Base-by-base conservation (phyloP, 768 basidiomycete species). In the Stropharia rugosoannulata region DNA sequence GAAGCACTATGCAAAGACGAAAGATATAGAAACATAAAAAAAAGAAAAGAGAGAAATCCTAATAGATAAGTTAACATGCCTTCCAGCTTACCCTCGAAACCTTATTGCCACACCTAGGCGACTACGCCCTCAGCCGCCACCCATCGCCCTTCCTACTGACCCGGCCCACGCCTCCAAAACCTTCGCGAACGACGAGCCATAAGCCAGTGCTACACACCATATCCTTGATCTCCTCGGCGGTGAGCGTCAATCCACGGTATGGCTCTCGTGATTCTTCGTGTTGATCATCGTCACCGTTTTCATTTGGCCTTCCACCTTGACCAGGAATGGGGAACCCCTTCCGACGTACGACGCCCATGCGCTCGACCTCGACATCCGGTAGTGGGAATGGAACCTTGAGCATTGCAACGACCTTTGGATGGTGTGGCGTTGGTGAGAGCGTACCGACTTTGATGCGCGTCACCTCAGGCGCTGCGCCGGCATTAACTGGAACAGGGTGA, bases 181-280 rank as follows among this genome's bases (percentile, higher is more conserved):
- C 86, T 70, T 98, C 94, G 47, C 95, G 78, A 2, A 95, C 93
- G 16, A 94, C 87, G 49, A 98, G 71, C 94, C 95, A 98, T 69
- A 97, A 74, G 4, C 85, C 90, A 0, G 92, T 96, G 39, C 85
- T 87, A 62, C 88, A 91, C 54, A 96, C 85, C 15, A 92, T 79
- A 72, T 98, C 95, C 73, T 97, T 95, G 71, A 97, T 87, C 70
- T 95, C 93, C 73, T 96, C 95, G 44, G 92, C 93, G 1, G 85
- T 90, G 49, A 98, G 71, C 32, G 83, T 72, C 40, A 92, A 69
- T 27, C 83, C 86, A 18, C 51, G 53, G 55, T 73, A 75, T 37
- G 68, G 64, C 37, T 64, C 64, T 27, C 47, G 51, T 10, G 52
- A 46, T 5, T 49, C 55, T 15, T 49, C 51, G 22, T 22, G 4